Evolutionary conservation across 2,329 filamentous ascomycete species (phyloP).

Genomic region (Botryotinia calthae): DNA sequence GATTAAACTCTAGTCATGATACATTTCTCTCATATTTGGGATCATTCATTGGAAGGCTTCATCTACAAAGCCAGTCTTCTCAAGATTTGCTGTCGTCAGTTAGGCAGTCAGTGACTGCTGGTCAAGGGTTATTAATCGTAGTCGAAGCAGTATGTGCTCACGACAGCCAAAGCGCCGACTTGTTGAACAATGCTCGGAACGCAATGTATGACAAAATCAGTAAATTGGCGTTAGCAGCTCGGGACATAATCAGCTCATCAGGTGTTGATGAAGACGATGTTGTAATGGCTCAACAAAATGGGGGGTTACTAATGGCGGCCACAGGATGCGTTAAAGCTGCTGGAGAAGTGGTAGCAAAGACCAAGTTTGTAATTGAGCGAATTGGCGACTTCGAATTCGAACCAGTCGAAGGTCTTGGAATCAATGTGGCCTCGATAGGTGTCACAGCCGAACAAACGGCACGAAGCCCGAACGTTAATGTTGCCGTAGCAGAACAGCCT

Average conservation of each 20-base stretch:
- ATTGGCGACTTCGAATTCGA: conserved; percentile 89
- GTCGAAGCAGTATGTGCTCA: conserved; percentile 80
- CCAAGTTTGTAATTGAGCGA: conserved; percentile 79
- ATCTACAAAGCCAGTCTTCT: conserved; percentile 88
- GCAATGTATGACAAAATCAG: conserved; percentile 78
- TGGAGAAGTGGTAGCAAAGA: conserved; percentile 86
- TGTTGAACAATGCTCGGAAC: conserved; percentile 66
- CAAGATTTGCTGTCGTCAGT: conserved; percentile 80
- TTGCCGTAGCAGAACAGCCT: conserved; percentile 23
- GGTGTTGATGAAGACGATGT: conserved; percentile 70
- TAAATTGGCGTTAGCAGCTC: conserved; percentile 76
- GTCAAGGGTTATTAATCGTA: conserved; percentile 73
- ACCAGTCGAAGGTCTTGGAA: conserved; percentile 49
- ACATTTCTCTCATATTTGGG: conserved; percentile 86
- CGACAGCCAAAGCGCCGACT: conserved; percentile 64
- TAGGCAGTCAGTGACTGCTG: conserved; percentile 78
- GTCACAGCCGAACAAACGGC: neutral
- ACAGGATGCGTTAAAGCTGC: conserved; percentile 87
- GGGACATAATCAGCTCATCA: conserved; percentile 70
- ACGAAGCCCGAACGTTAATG: conserved; percentile 31
- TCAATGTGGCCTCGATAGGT: conserved; percentile 48
- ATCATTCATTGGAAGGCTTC: conserved; percentile 85
- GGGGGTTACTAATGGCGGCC: conserved; percentile 70
- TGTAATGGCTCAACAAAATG: conserved; percentile 76
- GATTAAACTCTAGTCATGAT: conserved; percentile 77